phyloP scores from a whole-genome alignment of 176 grass and related monocot species.

The Oryza glaberrima region DNA sequence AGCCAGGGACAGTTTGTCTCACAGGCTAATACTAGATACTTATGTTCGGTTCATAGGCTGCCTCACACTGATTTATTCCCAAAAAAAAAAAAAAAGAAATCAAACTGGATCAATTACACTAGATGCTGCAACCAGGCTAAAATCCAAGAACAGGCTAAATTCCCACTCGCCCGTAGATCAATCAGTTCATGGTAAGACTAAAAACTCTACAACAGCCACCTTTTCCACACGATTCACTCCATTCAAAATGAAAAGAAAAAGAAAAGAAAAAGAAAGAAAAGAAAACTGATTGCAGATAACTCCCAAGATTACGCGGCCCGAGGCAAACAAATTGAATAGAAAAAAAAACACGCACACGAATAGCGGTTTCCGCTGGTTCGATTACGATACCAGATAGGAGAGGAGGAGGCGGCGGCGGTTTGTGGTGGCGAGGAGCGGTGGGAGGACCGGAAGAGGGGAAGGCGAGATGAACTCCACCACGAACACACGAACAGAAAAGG shows the following conservation, averaged over 20 bases:
- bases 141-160: not conserved
- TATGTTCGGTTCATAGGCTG: not conserved
- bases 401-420: not conserved
- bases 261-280: not conserved
- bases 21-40: not conserved
- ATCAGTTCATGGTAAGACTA: not conserved
- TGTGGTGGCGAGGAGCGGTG: not conserved
- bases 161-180: not conserved
- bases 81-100: not conserved
- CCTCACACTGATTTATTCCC: not conserved
- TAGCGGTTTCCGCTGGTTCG: not conserved
- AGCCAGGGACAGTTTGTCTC: not conserved
- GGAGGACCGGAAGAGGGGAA: not conserved
- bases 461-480: slow-evolving; percentile 17
- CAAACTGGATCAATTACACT: not conserved
- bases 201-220: not conserved
- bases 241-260: not conserved
- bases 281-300: not conserved
- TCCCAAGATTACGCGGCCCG: not conserved
- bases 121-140: not conserved
- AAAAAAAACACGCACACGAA: not conserved
- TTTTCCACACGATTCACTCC: not conserved
- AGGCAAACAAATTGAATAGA: not conserved
- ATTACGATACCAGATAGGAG: slow-evolving; percentile 10
- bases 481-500: slow-evolving; percentile 18